These are phyloP conservation scores for Metahyphopichia silvanorum DNA, from an alignment of 805 yeast genomes.

Conservation along the genomic window DNA sequence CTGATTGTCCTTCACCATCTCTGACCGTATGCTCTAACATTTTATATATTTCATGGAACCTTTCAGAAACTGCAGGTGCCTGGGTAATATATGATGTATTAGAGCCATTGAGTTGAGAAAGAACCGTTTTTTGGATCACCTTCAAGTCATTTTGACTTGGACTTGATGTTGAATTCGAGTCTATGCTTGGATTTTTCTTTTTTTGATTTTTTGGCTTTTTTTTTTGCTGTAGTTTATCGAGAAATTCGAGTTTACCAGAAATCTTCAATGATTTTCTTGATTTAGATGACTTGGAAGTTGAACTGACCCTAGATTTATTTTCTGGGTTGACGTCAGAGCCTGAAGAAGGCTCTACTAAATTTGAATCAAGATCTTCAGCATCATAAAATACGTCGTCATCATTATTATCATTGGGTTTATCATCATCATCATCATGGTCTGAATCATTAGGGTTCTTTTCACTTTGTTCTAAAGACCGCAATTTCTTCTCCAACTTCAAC, in stretches of 20 bases:
- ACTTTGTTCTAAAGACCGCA: slow-evolving; percentile 4
- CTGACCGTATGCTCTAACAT: slow-evolving; percentile 63
- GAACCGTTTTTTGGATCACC: slow-evolving; percentile 12
- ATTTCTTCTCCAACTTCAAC: slow-evolving; percentile 9
- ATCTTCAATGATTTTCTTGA: not conserved
- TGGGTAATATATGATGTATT: slow-evolving; percentile 14
- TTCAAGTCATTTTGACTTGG: slow-evolving; percentile 9
- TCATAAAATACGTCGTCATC: not conserved
- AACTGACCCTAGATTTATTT: too few species aligned
- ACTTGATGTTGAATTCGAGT: not conserved
- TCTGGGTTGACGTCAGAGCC: too few species aligned
- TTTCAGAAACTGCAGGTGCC: slow-evolving; percentile 18
- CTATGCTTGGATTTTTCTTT: slow-evolving; percentile 1
- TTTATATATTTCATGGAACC: slow-evolving; percentile 49
- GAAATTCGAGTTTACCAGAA: slow-evolving; percentile 7
- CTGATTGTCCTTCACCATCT: slow-evolving; percentile 77
- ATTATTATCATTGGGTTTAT: not conserved
- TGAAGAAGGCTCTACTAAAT: too few species aligned
- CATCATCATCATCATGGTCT: not conserved
- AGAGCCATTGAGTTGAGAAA: slow-evolving; percentile 17
- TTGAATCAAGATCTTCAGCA: too few species aligned
- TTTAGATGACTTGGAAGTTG: not conserved
- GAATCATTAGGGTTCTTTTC: slow-evolving; percentile 1
- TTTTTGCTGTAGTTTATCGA: slow-evolving; percentile 1
- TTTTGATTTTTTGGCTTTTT: slow-evolving; percentile 4